Conservation (phyloP, 2,329 filamentous ascomycete genomes). For the Apiospora marii region DNA sequence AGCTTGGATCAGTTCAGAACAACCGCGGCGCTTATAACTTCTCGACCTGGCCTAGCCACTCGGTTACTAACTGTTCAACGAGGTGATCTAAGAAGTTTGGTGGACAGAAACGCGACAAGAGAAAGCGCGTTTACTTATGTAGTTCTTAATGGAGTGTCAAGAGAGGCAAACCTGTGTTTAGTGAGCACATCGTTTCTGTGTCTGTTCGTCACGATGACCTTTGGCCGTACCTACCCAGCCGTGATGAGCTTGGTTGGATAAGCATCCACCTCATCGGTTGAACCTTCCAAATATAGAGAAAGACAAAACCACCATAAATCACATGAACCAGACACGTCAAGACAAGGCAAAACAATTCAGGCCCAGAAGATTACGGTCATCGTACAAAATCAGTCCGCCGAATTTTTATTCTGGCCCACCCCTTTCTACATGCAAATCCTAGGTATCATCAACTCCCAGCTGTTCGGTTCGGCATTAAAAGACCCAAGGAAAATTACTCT, state of each 20-base stretch:
- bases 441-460: conserved; percentile 22
- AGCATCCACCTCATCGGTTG: not conserved
- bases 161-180: not conserved
- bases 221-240: not conserved
- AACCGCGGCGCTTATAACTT: not conserved
- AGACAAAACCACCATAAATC: not conserved
- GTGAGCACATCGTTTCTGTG: not conserved
- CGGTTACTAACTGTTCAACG: not conserved
- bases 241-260: not conserved
- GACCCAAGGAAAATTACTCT: not conserved
- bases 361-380: not conserved
- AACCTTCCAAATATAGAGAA: not conserved
- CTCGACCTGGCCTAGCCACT: not conserved
- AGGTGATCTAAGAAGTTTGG: not conserved
- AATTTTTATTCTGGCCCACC: conserved; percentile 16
- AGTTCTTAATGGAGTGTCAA: not conserved
- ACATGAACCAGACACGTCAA: not conserved
- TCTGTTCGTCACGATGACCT: not conserved
- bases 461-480: conserved; percentile 18
- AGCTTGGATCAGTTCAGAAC: no score
- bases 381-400: conserved; percentile 14
- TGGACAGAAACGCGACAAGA: not conserved
- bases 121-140: no score
- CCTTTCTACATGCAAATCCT: conserved; percentile 21
- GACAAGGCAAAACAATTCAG: not conserved